Percentiles rank a stretch among this genome's conserved stretches.
Evolutionary conservation across 2,329 filamentous ascomycete species (phyloP).

Genomic region (Colletotrichum neosansevieriae): DNA sequence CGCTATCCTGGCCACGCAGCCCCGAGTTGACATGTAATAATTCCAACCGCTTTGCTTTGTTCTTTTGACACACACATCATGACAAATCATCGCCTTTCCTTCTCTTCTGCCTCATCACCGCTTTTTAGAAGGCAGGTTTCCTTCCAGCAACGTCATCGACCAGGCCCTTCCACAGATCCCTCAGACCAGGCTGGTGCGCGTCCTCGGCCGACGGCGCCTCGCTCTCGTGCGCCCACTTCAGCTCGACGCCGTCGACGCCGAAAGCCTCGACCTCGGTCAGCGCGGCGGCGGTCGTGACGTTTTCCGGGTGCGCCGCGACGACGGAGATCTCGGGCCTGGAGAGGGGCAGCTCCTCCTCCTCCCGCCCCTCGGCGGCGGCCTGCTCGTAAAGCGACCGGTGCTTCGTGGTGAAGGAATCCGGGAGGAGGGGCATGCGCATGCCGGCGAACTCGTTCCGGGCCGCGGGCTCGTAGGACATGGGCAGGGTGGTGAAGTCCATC

Average conservation of each 20-base stretch:
- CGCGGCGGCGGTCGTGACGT: conserved; percentile 62
- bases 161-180: conserved; percentile 68
- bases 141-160: conserved; percentile 60
- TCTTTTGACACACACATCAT: conserved; percentile 27
- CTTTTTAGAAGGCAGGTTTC: conserved; percentile 27
- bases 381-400: conserved; percentile 55
- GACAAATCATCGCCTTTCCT: conserved; percentile 19
- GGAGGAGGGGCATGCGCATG: conserved; percentile 70
- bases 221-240: conserved; percentile 63
- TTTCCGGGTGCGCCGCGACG: conserved; percentile 67
- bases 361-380: conserved; percentile 51
- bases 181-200: conserved; percentile 54
- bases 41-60: conserved; percentile 31
- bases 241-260: conserved; percentile 66
- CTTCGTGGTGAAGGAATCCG: conserved; percentile 66
- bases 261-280: conserved; percentile 71
- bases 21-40: not conserved
- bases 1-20: conserved; percentile 4
- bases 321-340: conserved; percentile 62
- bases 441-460: conserved; percentile 50
- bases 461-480: conserved; percentile 53
- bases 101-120: not conserved
- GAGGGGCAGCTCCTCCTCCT: conserved; percentile 48
- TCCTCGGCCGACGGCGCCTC: conserved; percentile 46
- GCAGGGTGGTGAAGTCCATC: conserved; percentile 68